phyloP scores from a whole-genome alignment of 208 protist genomes.

The Wallacemonas sp. region DNA sequence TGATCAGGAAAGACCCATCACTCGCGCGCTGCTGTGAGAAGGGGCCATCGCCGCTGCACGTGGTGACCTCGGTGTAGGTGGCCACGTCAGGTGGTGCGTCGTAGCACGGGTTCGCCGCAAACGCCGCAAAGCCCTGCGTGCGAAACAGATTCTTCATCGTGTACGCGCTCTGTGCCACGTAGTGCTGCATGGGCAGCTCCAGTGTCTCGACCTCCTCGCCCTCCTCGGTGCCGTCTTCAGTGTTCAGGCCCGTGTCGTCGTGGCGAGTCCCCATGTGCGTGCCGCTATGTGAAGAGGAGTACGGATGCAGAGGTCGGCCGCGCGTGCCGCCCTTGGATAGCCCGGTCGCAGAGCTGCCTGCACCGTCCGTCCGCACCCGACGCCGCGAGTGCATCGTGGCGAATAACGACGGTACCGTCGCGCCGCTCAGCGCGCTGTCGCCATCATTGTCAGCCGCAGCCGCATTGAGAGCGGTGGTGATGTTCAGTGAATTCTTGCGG shows the following conservation, averaged over 20 bases:
- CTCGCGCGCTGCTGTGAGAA: constrained; percentile 13
- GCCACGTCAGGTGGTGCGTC: constrained; percentile 22
- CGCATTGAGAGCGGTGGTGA: neutral
- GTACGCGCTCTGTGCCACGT: constrained; percentile 64
- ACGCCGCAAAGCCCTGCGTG: constrained; percentile 64
- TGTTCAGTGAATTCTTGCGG: neutral
- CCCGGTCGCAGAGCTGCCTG: neutral
- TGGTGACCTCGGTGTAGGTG: constrained; percentile 22
- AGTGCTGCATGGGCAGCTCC: constrained; percentile 12
- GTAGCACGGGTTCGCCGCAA: constrained; percentile 51
- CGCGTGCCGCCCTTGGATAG: neutral
- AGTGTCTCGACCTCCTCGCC: neutral
- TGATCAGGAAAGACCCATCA: constrained; percentile 44
- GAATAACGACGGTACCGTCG: constrained; percentile 1
- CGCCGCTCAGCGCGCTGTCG: neutral
- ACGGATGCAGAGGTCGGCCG: no score
- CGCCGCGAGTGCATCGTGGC: neutral
- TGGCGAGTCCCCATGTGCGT: no score
- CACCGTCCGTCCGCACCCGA: neutral
- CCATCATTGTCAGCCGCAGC: neutral
- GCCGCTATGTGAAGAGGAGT: no score
- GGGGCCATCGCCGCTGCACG: constrained; percentile 3
- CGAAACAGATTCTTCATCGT: constrained; percentile 77
- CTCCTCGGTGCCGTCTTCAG: neutral
- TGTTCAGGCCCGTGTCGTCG: neutral